These are phyloP conservation scores for Xylariaceae sp. DNA, from an alignment of 2,329 filamentous ascomycete genomes.

Conservation along the genomic window DNA sequence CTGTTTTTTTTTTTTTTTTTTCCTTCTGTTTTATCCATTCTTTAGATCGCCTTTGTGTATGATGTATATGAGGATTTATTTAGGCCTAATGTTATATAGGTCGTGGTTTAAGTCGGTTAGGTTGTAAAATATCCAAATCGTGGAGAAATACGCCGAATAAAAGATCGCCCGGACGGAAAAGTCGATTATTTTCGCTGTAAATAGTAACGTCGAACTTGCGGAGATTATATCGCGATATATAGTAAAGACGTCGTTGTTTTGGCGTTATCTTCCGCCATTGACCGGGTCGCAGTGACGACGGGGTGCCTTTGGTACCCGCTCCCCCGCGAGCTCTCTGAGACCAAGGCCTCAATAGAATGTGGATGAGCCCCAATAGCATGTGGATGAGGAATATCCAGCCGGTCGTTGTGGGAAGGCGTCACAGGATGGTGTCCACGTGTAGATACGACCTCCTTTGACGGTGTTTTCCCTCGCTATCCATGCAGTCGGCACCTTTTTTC, in stretches of 20 bases:
- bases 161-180: constrained; percentile 25
- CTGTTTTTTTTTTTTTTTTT: constrained; percentile 50
- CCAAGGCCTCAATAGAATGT: constrained; percentile 9
- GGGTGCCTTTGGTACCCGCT: constrained; percentile 4
- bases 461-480: too few species aligned
- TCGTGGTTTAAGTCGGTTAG: constrained; percentile 19
- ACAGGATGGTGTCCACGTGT: too few species aligned
- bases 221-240: constrained; percentile 25
- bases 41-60: constrained; percentile 40
- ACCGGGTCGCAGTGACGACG: constrained; percentile 9
- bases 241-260: constrained; percentile 19
- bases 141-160: constrained; percentile 19
- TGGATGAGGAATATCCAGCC: not conserved
- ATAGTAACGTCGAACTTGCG: constrained; percentile 38
- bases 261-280: constrained; percentile 17
- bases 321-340: constrained; percentile 5
- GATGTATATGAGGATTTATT: constrained; percentile 52
- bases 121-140: too few species aligned
- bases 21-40: constrained; percentile 49
- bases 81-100: constrained; percentile 39
- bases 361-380: too few species aligned
- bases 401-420: too few species aligned
- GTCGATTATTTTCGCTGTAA: constrained; percentile 35
- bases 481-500: too few species aligned
- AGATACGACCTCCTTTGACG: too few species aligned